Conservation (phyloP, 1,284 basidiomycete genomes). For the Takashimella koratensis region DNA sequence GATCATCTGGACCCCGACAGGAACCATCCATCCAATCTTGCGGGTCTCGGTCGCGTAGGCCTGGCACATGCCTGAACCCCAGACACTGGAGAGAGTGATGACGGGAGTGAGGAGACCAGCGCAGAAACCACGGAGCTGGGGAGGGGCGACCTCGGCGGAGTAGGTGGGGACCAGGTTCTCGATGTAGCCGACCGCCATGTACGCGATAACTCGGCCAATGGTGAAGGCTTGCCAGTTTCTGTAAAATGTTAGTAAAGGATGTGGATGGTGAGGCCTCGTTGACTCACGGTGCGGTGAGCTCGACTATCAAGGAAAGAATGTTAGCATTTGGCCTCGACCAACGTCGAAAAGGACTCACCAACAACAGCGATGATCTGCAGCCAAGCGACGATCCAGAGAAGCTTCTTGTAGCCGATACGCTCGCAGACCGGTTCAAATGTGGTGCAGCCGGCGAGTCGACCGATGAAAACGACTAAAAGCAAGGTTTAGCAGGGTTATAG, state of each 20-base stretch:
- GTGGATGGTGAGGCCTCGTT: too few species aligned
- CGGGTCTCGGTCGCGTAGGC: conserved; percentile 11
- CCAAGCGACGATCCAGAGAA: conserved; percentile 5
- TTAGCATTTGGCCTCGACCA: not conserved
- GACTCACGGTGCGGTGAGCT: conserved; percentile 10
- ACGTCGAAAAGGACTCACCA: conserved; percentile 6
- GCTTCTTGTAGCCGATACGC: conserved; percentile 15
- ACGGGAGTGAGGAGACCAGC: conserved; percentile 16
- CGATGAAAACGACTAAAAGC: conserved; percentile 17
- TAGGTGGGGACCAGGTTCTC: conserved; percentile 23
- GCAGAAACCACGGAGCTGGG: conserved; percentile 18
- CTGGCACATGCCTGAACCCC: conserved; percentile 11
- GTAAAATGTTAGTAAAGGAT: not conserved
- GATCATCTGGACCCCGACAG: conserved; percentile 19
- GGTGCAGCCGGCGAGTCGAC: conserved; percentile 11
- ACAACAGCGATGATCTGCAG: conserved; percentile 19
- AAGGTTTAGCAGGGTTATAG: not conserved
- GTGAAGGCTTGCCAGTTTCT: conserved; percentile 19
- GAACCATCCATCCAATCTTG: conserved; percentile 16
- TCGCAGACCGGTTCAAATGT: conserved; percentile 18
- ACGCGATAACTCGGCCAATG: conserved; percentile 21
- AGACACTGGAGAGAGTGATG: conserved; percentile 7
- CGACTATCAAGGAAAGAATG: conserved; percentile 11
- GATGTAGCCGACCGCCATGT: conserved; percentile 22
- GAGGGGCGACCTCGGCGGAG: conserved; percentile 18